Base-by-base conservation (phyloP, 1,284 basidiomycete genomes). In the Ustilago crameri region DNA sequence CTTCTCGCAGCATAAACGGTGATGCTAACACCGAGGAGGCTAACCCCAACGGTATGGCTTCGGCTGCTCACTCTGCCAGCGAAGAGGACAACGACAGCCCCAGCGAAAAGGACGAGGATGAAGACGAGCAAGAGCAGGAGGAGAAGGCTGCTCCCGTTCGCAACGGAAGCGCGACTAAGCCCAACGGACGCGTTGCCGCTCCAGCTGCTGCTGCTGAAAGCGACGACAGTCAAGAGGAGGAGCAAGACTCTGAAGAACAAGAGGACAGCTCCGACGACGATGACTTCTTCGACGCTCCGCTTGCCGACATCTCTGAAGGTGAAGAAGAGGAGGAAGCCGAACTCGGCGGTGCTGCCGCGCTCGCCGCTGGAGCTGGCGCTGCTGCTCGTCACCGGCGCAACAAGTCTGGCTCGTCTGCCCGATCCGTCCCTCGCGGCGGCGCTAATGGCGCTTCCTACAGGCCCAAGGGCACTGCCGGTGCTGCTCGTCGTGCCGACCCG, bases 261-360 rank as follows among this genome's bases (percentile, higher is more conserved):
- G 49, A 67, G 30, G 64, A 65, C 18, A 64, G 57, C 51, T 71
- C 75, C 3, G 30, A 62, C 26, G 63, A 68, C 15, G 75, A 78
- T 34, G 74, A 66, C 46, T 78, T 64, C 63, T 67, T 69, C 45
- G 77, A 79, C 40, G 77, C 77, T 24, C 70, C 73, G 8, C 71
- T 79, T n/a, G 74, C 70, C 45, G 74, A 75, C 46, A 79, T 79
- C 48, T 54, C 52, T 9, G 77, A 79, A 52, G 71, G 57, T 45
- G 71, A 71, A 15, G 77, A 79, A 30, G 77, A 79, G 27, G 67
- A 75, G 14, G 65, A 65, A 18, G 51, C 53, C 5, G 58, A 24
- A 18, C 50, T 47, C 20, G 74, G 50, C 2, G 53, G 43, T 27
- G 65, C 59, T 22, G 53, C 56, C n/a, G n/a, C n/a, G n/a, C n/a